Base-by-base conservation (phyloP, 495 filamentous ascomycete species). In the Jackrogersella minutella region DNA sequence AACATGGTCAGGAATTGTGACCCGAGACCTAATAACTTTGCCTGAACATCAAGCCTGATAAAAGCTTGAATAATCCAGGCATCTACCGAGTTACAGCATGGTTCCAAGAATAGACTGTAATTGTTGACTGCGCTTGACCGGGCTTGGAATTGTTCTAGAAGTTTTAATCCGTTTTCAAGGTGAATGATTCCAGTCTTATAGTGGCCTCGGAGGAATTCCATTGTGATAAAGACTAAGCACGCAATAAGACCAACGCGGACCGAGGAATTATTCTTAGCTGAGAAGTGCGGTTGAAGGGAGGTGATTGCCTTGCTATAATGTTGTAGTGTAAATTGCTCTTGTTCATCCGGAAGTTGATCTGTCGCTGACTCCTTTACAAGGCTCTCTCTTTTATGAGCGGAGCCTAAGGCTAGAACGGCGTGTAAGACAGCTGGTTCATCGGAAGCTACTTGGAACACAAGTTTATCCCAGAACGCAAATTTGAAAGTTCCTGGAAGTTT, bases 201-300 rank as follows among this genome's bases (percentile, higher is more conserved):
- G 22, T 77, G 71, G 2, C 85, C 84, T 37, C 80, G 81, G 4
- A 88, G 70, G 43, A 81, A 80, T 62, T 89, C 87, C 50, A 86
- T 79, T 52, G 80, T 82, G 55, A 81, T 77, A 66, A 88, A 88
- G 1, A 88, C 50, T 16, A 85, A 67, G 66, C 87, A 90, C 9
- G 83, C 77, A 40, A 85, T 76, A 26, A 90, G 77, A 36, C 80
- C 78, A 28, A 83, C 69, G n/a, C 75, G 74, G 17, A 76, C 13
- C 3, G 76, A 76, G 1, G 52, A 43, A 16, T 43, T 62, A 21
- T 68, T 59, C 26, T 65, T 69, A 10, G 47, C 47, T 1, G 62
- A 56, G 31, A 76, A 68, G 58, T 75, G 73, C 5, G 55, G 69
- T 6, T 66, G 68, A n/a, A 85, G 77, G 58, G 73, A 44, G 1